Percentiles rank a stretch among this genome's conserved stretches.
phyloP scores from a whole-genome alignment of 1,284 basidiomycete species.

The Ganoderma sinense region DNA sequence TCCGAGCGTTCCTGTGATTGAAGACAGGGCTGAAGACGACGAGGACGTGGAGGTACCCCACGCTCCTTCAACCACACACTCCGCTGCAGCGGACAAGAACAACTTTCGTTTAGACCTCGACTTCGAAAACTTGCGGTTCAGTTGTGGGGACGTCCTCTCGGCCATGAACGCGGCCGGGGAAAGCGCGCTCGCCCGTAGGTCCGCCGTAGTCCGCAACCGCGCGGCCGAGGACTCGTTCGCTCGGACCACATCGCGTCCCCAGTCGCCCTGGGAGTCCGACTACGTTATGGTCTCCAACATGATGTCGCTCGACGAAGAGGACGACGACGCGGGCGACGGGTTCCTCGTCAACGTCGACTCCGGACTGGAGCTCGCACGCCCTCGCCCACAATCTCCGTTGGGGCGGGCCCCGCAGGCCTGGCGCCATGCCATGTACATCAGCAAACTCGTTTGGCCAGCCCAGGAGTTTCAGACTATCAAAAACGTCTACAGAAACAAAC shows the following conservation, averaged over 20 bases:
- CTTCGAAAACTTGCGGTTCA: constrained; percentile 20
- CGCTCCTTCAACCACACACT: constrained; percentile 17
- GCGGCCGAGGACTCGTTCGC: neutral
- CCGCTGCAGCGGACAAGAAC: constrained; percentile 11
- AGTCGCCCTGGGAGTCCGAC: constrained; percentile 2
- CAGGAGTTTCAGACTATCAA: neutral
- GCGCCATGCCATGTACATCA: constrained; percentile 37
- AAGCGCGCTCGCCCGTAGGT: neutral
- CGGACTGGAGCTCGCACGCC: neutral
- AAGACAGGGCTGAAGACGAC: constrained; percentile 6
- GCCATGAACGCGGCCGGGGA: constrained; percentile 15
- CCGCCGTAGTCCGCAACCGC: neutral
- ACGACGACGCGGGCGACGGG: neutral
- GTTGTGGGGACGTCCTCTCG: constrained; percentile 21
- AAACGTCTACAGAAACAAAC: neutral
- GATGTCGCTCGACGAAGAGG: neutral
- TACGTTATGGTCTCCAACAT: constrained; percentile 12
- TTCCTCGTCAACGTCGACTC: neutral
- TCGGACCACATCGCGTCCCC: neutral
- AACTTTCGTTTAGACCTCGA: constrained; percentile 19
- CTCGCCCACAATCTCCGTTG: neutral
- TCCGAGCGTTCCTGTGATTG: neutral
- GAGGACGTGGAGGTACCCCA: constrained; percentile 14
- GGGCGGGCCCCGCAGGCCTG: constrained; percentile 22
- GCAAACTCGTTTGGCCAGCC: constrained; percentile 31